Percentiles rank a stretch among this genome's conserved stretches.
These are phyloP conservation scores for Podila minutissima DNA, from an alignment of 192 early-diverging fungal genomes.

Conservation along the genomic window DNA sequence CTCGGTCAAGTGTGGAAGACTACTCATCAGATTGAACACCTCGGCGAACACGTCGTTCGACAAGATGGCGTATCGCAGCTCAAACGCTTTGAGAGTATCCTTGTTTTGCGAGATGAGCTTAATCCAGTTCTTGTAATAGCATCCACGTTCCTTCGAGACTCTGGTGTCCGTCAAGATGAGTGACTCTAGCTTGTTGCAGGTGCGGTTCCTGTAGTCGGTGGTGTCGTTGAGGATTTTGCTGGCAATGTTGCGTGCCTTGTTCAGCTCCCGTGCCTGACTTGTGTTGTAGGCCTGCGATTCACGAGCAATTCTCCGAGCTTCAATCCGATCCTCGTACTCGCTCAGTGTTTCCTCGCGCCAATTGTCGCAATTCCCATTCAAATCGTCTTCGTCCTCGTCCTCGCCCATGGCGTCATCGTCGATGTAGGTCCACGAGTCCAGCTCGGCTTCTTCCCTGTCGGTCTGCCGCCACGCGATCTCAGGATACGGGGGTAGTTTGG, in stretches of 20 bases:
- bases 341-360: slow-evolving; percentile 8
- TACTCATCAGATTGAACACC: slow-evolving; percentile 9
- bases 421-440: slow-evolving; percentile 19
- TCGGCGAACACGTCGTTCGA: slow-evolving; percentile 17
- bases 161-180: slow-evolving; percentile 29
- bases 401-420: slow-evolving; percentile 19
- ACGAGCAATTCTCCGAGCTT: not conserved
- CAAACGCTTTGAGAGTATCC: slow-evolving; percentile 5
- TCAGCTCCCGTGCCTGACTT: slow-evolving; percentile 5
- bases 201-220: slow-evolving; percentile 6
- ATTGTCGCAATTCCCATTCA: too few species aligned
- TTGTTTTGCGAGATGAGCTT: slow-evolving; percentile 18
- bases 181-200: slow-evolving; percentile 20
- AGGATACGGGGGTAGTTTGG: too few species aligned
- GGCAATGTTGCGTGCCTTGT: slow-evolving; percentile 16
- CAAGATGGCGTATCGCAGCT: slow-evolving; percentile 19
- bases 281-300: not conserved
- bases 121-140: slow-evolving; percentile 26
- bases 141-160: slow-evolving; percentile 19
- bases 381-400: too few species aligned
- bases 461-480: slow-evolving; percentile 7
- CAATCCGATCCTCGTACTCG: slow-evolving; percentile 30
- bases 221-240: slow-evolving; percentile 26
- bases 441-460: slow-evolving; percentile 1
- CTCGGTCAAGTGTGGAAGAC: slow-evolving; percentile 6